phyloP scores from a whole-genome alignment of 805 yeast genomes.

The Myxozyma mucilagina region DNA sequence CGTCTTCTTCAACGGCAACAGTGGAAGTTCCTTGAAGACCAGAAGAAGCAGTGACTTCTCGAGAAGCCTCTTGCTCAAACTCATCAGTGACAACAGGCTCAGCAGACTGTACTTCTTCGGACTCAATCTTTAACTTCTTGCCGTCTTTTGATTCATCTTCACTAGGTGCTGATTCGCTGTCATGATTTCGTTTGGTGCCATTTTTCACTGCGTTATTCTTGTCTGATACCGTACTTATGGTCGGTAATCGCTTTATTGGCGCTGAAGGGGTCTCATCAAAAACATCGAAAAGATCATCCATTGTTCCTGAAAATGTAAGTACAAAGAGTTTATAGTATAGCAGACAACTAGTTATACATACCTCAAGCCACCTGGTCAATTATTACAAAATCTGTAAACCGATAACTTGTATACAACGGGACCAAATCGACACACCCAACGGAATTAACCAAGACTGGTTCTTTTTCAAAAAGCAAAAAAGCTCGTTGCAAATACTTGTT shows the following conservation, averaged over 20 bases:
- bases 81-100: slow-evolving; percentile 79
- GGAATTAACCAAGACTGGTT: not conserved
- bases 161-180: not conserved
- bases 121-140: not conserved
- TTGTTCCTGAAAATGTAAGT: not conserved
- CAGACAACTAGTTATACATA: too few relatives aligned
- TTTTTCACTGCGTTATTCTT: not conserved
- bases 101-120: not conserved
- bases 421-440: not conserved
- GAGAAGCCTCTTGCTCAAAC: slow-evolving; percentile 82
- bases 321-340: too few relatives aligned
- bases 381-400: not conserved
- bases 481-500: not conserved
- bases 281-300: slow-evolving; percentile 39
- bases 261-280: slow-evolving; percentile 36
- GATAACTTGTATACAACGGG: not conserved
- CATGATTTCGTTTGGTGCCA: not conserved
- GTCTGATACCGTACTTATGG: not conserved
- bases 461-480: not conserved
- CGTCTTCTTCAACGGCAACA: slow-evolving; percentile 45
- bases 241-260: slow-evolving; percentile 20
- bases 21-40: slow-evolving; percentile 56
- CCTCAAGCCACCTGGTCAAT: not conserved
- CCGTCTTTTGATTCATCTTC: slow-evolving; percentile 14
- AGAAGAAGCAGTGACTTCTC: slow-evolving; percentile 81